Evolutionary conservation across 2,329 filamentous ascomycete species (phyloP), one percentile per base, ranked within the genome.

Genomic region (Fusarium proliferatum): DNA sequence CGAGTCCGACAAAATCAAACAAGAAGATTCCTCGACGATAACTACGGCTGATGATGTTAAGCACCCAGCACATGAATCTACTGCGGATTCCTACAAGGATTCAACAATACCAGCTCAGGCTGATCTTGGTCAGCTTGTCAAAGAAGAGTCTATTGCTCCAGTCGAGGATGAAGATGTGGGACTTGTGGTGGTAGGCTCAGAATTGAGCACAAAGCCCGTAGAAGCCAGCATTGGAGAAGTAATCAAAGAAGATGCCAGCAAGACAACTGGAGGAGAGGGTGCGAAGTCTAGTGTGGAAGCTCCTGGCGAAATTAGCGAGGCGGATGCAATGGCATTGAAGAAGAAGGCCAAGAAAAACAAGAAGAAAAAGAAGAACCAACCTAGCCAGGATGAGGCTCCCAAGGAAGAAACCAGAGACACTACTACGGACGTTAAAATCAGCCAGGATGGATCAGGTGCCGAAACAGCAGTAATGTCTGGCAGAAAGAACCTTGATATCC

Each of bases 271-370:
- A 17, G 55, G 12, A 13, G 70, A 71, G 13, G n/a, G 38, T 30
- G 38, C n/a, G 17, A 58, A 71, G 41, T n/a, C 19, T 7, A 51
- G 8, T 19, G 45, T 52, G 23, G 62, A 53, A 33, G 39, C 30
- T 45, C 33, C 34, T 11, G 42, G 51, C 17, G 76, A 76, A 39
- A 48, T 62, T 28, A 38, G 34, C 17, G 71, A 72, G 39, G 61
- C 48, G 2, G 64, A 73, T 16, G 45, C 59, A 36, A 34, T 66
- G 30, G 55, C 51, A n/a, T 61, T 36, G 59, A 72, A 74, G 36
- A 82, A 82, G 71, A 81, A 82, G 67, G 69, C 48, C 41, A 81
- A 81, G 71, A 82, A 80, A 61, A 81, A 79, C 59, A 81, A 81
- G 71, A 80, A 82, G 69, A 82, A 71, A 56, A 77, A 72, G 69